Evolutionary conservation across 768 basidiomycete species (phyloP).

Genomic region (Panellus pusillus): DNA sequence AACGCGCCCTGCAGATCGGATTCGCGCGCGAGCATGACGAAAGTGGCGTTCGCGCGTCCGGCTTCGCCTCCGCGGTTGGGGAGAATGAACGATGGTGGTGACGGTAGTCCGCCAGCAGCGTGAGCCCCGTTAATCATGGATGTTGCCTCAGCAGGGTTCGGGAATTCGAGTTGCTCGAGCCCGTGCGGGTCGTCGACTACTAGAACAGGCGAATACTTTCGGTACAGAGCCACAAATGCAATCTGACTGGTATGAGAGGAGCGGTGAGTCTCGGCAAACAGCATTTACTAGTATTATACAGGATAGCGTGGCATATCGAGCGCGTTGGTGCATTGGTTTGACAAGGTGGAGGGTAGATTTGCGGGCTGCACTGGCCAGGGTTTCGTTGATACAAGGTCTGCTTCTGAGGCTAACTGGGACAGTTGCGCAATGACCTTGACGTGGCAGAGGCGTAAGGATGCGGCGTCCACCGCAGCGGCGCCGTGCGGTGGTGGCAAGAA

Average conservation of each 20-base stretch:
- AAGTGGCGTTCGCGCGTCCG: conserved; percentile 54
- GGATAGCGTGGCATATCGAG: neutral
- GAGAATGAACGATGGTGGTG: too few relatives aligned
- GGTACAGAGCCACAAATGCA: neutral
- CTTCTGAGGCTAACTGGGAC: too few relatives aligned
- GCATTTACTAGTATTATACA: neutral
- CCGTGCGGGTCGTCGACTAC: neutral
- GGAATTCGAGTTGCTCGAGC: neutral
- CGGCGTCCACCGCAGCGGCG: too few relatives aligned
- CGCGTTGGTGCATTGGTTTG: neutral
- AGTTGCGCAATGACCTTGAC: too few relatives aligned
- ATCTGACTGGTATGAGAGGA: neutral
- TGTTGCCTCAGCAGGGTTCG: neutral
- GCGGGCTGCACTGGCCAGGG: too few relatives aligned
- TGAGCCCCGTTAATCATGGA: neutral
- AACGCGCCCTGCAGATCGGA: conserved; percentile 45
- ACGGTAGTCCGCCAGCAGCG: neutral
- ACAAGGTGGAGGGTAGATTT: too few relatives aligned
- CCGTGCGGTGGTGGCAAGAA: too few relatives aligned
- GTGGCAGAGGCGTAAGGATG: too few relatives aligned
- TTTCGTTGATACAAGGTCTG: too few relatives aligned
- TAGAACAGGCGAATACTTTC: conserved; percentile 4
- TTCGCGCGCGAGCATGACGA: conserved; percentile 56
- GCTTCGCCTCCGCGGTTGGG: too few relatives aligned
- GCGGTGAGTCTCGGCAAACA: neutral